Evolutionary conservation across 768 basidiomycete species (phyloP), one percentile per base, ranked within the genome.

Genomic region (Suillus subluteus): DNA sequence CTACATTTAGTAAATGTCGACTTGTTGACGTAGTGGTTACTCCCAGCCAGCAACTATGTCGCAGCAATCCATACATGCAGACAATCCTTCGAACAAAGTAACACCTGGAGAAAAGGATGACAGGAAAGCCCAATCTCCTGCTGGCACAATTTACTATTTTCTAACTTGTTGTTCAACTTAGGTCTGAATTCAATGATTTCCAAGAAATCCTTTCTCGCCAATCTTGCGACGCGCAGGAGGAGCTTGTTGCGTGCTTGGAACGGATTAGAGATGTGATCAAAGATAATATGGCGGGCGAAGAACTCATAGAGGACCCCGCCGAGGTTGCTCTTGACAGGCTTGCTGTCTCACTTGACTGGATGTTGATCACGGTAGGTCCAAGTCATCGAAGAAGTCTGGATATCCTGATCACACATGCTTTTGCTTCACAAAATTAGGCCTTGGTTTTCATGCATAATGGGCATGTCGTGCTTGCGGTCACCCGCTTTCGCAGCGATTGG

Each of bases 331-430:
- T 61, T 21, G 59, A 61, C 26, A 61, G 18, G 41, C 18, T 43
- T 43, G 26, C 12, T 41, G 59, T 61, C 41, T 41, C 30, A 21
- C 59, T 61, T 43, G 41, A 61, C 12, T 41, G 59, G 59, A 32
- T 30, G 26, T 26, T 61, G 12, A 6, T 61, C 15, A 21, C 59
- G 3, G 59, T 61, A 41, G 21, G 41, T 61, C 3, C 41, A 30
- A 61, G 26, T 32, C 40, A 2, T 21, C 9, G 11, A 18, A 61
- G 16, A 40, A 6, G 18, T 15, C 6, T 30, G 23, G 6, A 50
- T 26, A 50, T 23, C 40, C 40, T 61, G 58, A 61, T 21, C 58
- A 61, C 26, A 41, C 15, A 1, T 26, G 2, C 23, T 41, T 11
- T 41, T 30, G 16, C 30, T 21, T 8, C 8, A 11, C 8, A 32